Base-by-base conservation (phyloP, 768 basidiomycete genomes). In the Trametes cinnabarina region DNA sequence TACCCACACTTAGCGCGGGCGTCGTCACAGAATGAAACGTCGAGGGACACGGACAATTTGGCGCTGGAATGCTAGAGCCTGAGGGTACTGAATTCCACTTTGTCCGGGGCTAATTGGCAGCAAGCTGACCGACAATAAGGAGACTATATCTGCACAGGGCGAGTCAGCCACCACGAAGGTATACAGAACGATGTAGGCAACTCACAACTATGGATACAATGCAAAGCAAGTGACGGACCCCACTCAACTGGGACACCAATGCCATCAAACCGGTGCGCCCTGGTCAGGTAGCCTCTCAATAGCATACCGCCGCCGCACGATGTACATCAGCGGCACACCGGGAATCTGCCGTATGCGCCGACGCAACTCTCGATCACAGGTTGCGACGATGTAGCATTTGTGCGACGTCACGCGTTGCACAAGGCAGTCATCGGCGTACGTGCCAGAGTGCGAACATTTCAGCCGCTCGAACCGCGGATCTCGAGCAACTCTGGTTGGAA, bases 361-460 rank as follows among this genome's bases (percentile, higher is more conserved):
- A 28, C 97, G 84, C 28, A 99, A 82, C 68, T 98, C 95, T 57
- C 95, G 81, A 80, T 99, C 97, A 68, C 96, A 98, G 22, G 97
- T 98, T 4, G 97, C 97, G 41, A 99, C 95, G 63, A 99, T 87
- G 73, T 92, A 98, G 73, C 95, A 98, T 70, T 92, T 91, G 76
- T 95, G 93, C 8, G 94, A 84, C 3, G 91, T 92, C 10, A 98
- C 94, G 30, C 97, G 88, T 69, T 98, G 92, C 17, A 99, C 91
- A 20, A 99, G 82, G 71, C 97, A 99, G 77, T 99, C 97, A 71
- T 99, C 97, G 19, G 97, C 97, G 68, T 99, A 99, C n/a, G 94
- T 97, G 20, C 97, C 97, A 4, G 84, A 79, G 72, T 99, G 97
- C 35, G 90, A 86, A 73, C 97, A 99, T 43, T 81, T 82, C 44